phyloP scores from a whole-genome alignment of 345 rosid genomes.

The Trapa bicornis region DNA sequence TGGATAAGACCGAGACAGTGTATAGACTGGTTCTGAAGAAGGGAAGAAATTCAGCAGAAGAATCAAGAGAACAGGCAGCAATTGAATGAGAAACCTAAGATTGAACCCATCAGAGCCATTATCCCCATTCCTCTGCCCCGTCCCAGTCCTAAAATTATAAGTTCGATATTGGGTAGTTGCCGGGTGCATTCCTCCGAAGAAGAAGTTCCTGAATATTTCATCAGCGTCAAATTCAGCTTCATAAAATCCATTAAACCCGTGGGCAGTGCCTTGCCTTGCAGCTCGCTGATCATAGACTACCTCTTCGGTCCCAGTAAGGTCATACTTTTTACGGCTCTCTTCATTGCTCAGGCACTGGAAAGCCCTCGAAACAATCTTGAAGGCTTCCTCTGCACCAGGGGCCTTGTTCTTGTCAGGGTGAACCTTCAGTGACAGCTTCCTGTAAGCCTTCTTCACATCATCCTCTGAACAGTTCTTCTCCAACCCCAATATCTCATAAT shows the following conservation, averaged over 20 bases:
- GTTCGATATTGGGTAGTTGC: slow-evolving; percentile 53
- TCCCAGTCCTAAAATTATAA: slow-evolving; percentile 58
- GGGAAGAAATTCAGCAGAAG: slow-evolving; percentile 69
- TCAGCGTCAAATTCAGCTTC: slow-evolving; percentile 78
- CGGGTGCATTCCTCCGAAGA: slow-evolving; percentile 77
- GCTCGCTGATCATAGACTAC: slow-evolving; percentile 42
- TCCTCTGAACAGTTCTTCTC: slow-evolving; percentile 59
- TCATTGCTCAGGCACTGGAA: slow-evolving; percentile 83
- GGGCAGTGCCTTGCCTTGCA: slow-evolving; percentile 20
- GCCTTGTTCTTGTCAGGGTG: slow-evolving; percentile 94
- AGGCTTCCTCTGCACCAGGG: slow-evolving; percentile 91
- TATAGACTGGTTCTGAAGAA: slow-evolving; percentile 54
- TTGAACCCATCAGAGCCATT: slow-evolving; percentile 53
- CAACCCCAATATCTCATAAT: slow-evolving; percentile 71
- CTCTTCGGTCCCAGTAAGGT: slow-evolving; percentile 67
- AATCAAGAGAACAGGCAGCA: slow-evolving; percentile 64
- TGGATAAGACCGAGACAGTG: slow-evolving; percentile 61
- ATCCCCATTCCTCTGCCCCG: slow-evolving; percentile 42
- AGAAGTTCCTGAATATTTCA: slow-evolving; percentile 88
- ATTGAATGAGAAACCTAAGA: slow-evolving; percentile 49
- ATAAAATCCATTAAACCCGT: slow-evolving; percentile 47
- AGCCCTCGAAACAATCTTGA: slow-evolving; percentile 74
- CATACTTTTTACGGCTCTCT: slow-evolving; percentile 57
- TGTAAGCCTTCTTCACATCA: slow-evolving; percentile 71
- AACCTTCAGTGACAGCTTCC: slow-evolving; percentile 80